Evolutionary conservation across 2,329 filamentous ascomycete genomes (phyloP).

Genomic region (Pseudogymnoascus sp.): DNA sequence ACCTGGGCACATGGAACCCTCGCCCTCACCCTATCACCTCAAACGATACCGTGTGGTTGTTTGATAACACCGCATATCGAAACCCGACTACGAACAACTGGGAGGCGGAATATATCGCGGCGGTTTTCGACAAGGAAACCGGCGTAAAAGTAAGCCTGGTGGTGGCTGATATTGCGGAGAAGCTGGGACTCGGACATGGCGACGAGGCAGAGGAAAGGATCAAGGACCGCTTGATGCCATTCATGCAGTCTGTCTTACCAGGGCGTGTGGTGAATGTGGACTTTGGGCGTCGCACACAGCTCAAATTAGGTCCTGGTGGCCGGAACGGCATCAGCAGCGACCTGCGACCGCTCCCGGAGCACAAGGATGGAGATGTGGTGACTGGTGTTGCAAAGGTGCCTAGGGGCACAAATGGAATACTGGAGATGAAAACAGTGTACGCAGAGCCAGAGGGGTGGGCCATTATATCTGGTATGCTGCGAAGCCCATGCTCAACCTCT

Average conservation of each 20-base stretch:
- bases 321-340: slow-evolving; percentile 66
- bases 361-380: slow-evolving; percentile 40
- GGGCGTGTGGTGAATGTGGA: slow-evolving; percentile 60
- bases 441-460: slow-evolving; percentile 75
- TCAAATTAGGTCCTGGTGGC: slow-evolving; percentile 62
- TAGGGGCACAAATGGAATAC: slow-evolving; percentile 44
- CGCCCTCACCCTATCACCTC: slow-evolving; percentile 51
- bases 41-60: slow-evolving; percentile 71
- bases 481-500: background rate
- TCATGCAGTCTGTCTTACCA: slow-evolving; percentile 69
- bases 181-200: slow-evolving; percentile 54
- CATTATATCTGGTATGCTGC: slow-evolving; percentile 61
- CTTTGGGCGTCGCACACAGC: slow-evolving; percentile 39
- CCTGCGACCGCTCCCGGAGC: slow-evolving; percentile 44
- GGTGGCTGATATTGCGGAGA: slow-evolving; percentile 63
- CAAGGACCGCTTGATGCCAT: slow-evolving; percentile 63
- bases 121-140: slow-evolving; percentile 69
- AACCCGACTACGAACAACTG: slow-evolving; percentile 45
- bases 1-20: slow-evolving; percentile 48
- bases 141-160: slow-evolving; percentile 60
- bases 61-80: slow-evolving; percentile 82
- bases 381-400: slow-evolving; percentile 44
- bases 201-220: slow-evolving; percentile 55
- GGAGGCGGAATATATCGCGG: slow-evolving; percentile 77
- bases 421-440: slow-evolving; percentile 64